Evolutionary conservation across 176 grass and related monocot genomes (phyloP).

Genomic region (Puya raimondii): DNA sequence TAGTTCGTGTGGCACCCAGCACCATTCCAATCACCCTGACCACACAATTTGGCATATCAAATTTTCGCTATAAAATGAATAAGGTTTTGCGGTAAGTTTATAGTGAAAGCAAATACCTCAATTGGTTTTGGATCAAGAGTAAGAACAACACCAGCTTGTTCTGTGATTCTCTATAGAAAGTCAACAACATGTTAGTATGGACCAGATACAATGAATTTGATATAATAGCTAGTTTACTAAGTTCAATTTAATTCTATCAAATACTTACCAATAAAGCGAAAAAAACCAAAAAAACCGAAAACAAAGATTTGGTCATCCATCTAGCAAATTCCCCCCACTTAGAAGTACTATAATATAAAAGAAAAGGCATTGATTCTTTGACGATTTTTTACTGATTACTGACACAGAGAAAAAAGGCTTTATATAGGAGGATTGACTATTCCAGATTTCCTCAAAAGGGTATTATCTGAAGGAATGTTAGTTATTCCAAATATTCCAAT

Average conservation of each 20-base stretch:
- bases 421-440: too few species aligned
- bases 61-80: not conserved
- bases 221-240: not conserved
- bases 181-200: constrained; percentile 20
- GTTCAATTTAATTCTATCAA: not conserved
- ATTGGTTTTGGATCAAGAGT: constrained; percentile 98
- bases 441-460: too few species aligned
- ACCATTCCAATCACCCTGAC: constrained; percentile 98
- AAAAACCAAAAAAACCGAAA: not conserved
- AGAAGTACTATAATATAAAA: too few species aligned
- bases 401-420: too few species aligned
- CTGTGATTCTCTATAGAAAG: constrained; percentile 83
- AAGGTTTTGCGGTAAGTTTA: not conserved
- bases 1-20: constrained; percentile 98
- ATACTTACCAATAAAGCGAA: not conserved
- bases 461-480: too few species aligned
- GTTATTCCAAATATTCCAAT: too few species aligned
- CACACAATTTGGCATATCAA: not conserved
- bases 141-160: constrained; percentile 92
- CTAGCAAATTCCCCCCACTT: too few species aligned
- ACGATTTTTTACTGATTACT: too few species aligned
- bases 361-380: too few species aligned
- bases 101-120: constrained; percentile 41
- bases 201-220: constrained; percentile 2
- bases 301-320: too few species aligned